Evolutionary conservation across 2,329 filamentous ascomycete species (phyloP), one percentile per base, ranked within the genome.

Genomic region (Sporothrix inflata): DNA sequence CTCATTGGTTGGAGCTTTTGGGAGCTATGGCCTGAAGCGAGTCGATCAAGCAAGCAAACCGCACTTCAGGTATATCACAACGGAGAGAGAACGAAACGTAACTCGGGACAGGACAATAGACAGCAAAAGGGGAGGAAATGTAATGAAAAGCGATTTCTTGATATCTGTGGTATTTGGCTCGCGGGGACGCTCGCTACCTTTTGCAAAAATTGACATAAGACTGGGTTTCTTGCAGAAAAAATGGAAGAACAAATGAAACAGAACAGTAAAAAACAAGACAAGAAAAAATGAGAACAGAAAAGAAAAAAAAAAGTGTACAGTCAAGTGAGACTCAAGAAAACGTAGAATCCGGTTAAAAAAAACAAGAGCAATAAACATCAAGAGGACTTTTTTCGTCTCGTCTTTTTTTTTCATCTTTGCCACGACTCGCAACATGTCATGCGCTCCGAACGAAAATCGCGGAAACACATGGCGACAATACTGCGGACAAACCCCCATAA

Each of bases 101-200:
- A 51, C n/a, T n/a, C n/a, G 8, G 27, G 8, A 21, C 30, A 21
- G n/a, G 14, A 19, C 30, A 60, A 57, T 24, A 34, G 14, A 19
- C 30, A 60, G 47, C 19, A 34, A 38, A 27, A 38, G 45, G 55
- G 63, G 8, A 63, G 16, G 27, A 63, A 16, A 19, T 65, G 38
- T 7, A 34, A 45, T 45, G 40, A 65, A 42, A 21, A 24, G n/a
- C 42, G n/a, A 45, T 65, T 65, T 45, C 21, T 65, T 65, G 60
- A 65, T 45, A 45, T 45, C 38, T 65, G 60, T 65, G 60, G 60
- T 65, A 45, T 65, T 65, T 63, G 60, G 60, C 60, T 65, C 60
- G 60, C 57, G 34, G 57, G 60, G 60, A n/a, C 38, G 60, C 60
- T 65, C 60, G 60, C 60, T 65, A 65, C 60, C 60, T 65, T 45